phyloP scores from a whole-genome alignment of 768 basidiomycete species.

The Flagelloscypha sp. region DNA sequence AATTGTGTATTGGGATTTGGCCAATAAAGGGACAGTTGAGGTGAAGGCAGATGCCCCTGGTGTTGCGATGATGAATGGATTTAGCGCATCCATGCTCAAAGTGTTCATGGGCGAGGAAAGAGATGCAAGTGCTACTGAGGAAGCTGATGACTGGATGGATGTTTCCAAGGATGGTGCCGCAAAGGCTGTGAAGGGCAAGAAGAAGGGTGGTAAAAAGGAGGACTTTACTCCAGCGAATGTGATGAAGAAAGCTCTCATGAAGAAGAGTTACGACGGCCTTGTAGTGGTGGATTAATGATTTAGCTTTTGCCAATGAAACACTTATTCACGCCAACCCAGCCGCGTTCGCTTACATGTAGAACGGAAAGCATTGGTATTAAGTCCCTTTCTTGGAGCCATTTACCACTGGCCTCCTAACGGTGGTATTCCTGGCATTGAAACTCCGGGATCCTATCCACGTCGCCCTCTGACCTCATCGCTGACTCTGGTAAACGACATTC shows the following conservation, averaged over 20 bases:
- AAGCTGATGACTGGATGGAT: constrained; percentile 24
- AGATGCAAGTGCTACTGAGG: constrained; percentile 22
- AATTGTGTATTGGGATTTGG: constrained; percentile 67
- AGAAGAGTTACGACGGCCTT: constrained; percentile 46
- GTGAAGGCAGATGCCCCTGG: constrained; percentile 47
- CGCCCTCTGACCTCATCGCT: too few species aligned
- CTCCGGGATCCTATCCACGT: too few species aligned
- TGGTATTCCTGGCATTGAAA: too few species aligned
- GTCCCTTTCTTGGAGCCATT: too few species aligned
- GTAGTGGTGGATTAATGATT: constrained; percentile 48
- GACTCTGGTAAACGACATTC: too few species aligned
- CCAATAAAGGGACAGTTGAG: constrained; percentile 29
- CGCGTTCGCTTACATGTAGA: too few species aligned
- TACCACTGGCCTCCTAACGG: too few species aligned
- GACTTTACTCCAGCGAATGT: constrained; percentile 32
- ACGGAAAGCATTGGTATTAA: too few species aligned
- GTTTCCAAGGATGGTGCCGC: constrained; percentile 23
- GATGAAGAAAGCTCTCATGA: constrained; percentile 40
- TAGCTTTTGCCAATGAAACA: too few species aligned
- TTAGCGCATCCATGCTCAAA: constrained; percentile 62
- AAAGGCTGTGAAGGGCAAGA: constrained; percentile 15
- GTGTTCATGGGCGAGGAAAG: constrained; percentile 54
- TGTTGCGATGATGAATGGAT: constrained; percentile 64
- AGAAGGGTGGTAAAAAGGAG: constrained; percentile 20
- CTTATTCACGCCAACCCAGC: too few species aligned